phyloP scores from a whole-genome alignment of 257 asterid species.

The Salvia rosmarinus region DNA sequence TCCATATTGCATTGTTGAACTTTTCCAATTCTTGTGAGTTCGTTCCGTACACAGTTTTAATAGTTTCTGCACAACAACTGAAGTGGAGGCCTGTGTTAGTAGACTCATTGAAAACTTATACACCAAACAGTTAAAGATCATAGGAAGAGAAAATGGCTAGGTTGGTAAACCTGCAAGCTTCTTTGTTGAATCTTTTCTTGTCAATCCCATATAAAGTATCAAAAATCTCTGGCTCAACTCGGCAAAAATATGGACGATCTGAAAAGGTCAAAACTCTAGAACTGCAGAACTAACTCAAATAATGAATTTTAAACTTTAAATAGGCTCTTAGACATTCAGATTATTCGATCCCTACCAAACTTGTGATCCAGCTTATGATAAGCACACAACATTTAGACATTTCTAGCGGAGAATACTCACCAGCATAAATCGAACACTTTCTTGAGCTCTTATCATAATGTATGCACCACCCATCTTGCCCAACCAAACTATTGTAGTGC shows the following conservation, averaged over 20 bases:
- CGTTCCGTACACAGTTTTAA: slow-evolving; percentile 72
- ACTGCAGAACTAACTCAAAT: slow-evolving; percentile 4
- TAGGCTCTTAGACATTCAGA: background rate
- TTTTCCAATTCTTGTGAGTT: slow-evolving; percentile 67
- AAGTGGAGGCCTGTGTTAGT: slow-evolving; percentile 25
- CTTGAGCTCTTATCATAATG: slow-evolving; percentile 80
- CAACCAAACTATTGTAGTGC: slow-evolving; percentile 77
- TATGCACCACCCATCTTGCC: slow-evolving; percentile 94
- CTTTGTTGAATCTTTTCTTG: slow-evolving; percentile 78
- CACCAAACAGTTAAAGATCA: background rate
- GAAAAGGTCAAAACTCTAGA: slow-evolving; percentile 20
- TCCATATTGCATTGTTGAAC: slow-evolving; percentile 72
- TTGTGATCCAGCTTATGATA: background rate
- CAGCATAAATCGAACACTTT: no score
- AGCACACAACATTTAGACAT: background rate
- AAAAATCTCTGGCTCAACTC: slow-evolving; percentile 81
- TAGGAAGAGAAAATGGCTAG: background rate
- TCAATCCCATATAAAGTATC: slow-evolving; percentile 71
- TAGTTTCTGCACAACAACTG: slow-evolving; percentile 84
- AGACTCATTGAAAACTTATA: slow-evolving; percentile 6
- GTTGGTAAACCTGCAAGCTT: slow-evolving; percentile 85
- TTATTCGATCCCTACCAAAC: background rate
- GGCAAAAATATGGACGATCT: slow-evolving; percentile 91
- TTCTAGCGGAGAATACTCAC: no score
- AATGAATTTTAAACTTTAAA: slow-evolving; percentile 11